phyloP scores from a whole-genome alignment of 1,284 basidiomycete species.

The Apiotrichum akiyoshidainum region DNA sequence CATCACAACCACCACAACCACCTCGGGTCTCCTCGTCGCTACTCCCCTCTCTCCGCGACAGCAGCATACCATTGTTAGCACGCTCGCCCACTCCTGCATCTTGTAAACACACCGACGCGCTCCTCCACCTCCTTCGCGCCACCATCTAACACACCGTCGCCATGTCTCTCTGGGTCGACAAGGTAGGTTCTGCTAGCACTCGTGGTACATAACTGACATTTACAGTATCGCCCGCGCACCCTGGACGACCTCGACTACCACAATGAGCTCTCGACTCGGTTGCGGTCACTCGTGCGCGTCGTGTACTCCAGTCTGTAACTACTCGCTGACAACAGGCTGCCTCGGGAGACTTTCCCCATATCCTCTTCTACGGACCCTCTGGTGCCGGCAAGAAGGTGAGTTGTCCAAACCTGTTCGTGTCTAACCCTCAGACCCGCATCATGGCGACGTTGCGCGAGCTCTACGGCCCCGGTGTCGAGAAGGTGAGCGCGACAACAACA shows the following conservation, averaged over 20 bases:
- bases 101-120: too few species aligned
- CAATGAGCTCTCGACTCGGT: constrained; percentile 68
- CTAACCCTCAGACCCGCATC: constrained; percentile 67
- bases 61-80: too few species aligned
- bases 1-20: too few species aligned
- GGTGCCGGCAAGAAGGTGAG: constrained; percentile 87
- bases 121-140: background rate
- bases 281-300: constrained; percentile 67
- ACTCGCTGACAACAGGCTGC: constrained; percentile 58
- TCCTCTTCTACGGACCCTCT: constrained; percentile 95
- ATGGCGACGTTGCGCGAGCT: constrained; percentile 81
- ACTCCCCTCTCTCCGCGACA: too few species aligned
- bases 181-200: constrained; percentile 52
- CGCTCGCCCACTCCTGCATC: too few species aligned
- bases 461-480: constrained; percentile 89
- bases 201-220: background rate
- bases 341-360: constrained; percentile 93
- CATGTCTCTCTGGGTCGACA: constrained; percentile 90
- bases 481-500: constrained; percentile 56
- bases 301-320: background rate
- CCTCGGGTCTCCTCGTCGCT: too few species aligned
- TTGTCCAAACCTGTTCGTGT: background rate
- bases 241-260: constrained; percentile 90
- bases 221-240: constrained; percentile 77
- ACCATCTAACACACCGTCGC: background rate